Base-by-base conservation (phyloP, 495 filamentous ascomycete species). In the Glutinoglossum americanum region DNA sequence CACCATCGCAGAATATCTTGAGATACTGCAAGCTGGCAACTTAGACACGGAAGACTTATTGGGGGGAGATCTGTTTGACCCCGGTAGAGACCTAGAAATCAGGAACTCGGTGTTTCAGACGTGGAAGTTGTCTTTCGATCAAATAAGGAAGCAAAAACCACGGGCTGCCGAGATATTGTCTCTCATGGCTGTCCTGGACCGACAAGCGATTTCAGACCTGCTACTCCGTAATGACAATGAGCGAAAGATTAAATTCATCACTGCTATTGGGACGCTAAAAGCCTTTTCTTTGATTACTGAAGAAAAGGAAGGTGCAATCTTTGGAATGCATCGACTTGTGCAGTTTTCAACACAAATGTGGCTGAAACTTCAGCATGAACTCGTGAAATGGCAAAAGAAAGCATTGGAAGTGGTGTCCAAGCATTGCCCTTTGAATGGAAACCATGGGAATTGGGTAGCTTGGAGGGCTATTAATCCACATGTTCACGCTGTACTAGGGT, bases 281-380 rank as follows among this genome's bases (percentile, higher is more conserved):
- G 67, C 71, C 0, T 73, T 69, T 59, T 75, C 72, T 0, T 64
- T 77, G 6, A 61, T 75, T 28, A 61, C 32, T 1, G 33, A 55
- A 0, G 63, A 64, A 6, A 60, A 60, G 27, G 62, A 59, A 8
- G 57, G 57, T 3, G n/a, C 60, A 3, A 59, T 26, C 6, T 71
- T 70, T 13, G 61, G 67, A 21, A 62, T 76, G 58, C 72, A 75
- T 63, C 63, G 70, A 33, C 62, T 75, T 11, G 69, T 76, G 23
- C 72, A 75, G 55, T 35, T 76, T 9, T 66, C 67, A n/a, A 68
- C 65, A 4, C 69, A 64, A 35, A 73, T 66, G 48, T 75, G 71
- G 73, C 64, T 76, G 0, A 57, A 62, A n/a, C 57, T 58, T 3
- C 58, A 70, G 41, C 56, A 47, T 23, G 49, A 63, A 28, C 60